Conservation (phyloP, 768 basidiomycete genomes). For the Suillus clintonianus region DNA sequence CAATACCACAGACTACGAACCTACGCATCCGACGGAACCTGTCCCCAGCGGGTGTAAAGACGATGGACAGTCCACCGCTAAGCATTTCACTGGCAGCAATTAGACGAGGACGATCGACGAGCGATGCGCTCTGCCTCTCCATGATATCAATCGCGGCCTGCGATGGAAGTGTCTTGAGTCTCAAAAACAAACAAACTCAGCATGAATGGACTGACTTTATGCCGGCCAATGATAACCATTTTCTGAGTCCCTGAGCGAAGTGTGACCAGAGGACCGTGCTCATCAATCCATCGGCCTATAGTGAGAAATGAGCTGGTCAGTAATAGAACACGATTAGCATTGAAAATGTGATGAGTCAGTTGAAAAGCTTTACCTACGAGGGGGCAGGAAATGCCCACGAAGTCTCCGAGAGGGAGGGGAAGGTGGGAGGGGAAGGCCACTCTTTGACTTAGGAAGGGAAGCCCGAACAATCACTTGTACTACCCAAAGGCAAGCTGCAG, state of each 20-base stretch:
- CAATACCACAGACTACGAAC: conserved; percentile 30
- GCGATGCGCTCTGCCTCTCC: conserved; percentile 55
- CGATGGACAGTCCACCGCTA: conserved; percentile 53
- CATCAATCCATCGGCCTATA: conserved; percentile 52
- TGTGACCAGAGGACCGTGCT: conserved; percentile 58
- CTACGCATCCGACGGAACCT: conserved; percentile 56
- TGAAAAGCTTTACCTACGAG: background rate
- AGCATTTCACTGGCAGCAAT: conserved; percentile 57
- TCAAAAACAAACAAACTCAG: conserved; percentile 16
- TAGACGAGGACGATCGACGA: conserved; percentile 52
- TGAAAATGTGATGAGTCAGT: background rate
- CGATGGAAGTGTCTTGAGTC: conserved; percentile 40
- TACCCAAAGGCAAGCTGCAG: too few species aligned
- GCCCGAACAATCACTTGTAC: too few species aligned
- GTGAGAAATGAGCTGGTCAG: conserved; percentile 1
- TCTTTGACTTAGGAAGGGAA: background rate
- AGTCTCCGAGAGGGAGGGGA: conserved; percentile 16
- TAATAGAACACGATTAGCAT: too few species aligned
- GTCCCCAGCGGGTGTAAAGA: conserved; percentile 51
- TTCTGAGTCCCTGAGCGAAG: conserved; percentile 43
- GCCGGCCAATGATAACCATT: conserved; percentile 14
- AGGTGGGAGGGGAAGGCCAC: conserved; percentile 15
- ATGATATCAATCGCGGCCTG: conserved; percentile 59
- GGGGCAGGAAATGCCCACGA: conserved; percentile 12
- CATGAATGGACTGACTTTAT: conserved; percentile 13